phyloP scores from a whole-genome alignment of 805 yeast genomes.

The Schizosaccharomyces lindneri region DNA sequence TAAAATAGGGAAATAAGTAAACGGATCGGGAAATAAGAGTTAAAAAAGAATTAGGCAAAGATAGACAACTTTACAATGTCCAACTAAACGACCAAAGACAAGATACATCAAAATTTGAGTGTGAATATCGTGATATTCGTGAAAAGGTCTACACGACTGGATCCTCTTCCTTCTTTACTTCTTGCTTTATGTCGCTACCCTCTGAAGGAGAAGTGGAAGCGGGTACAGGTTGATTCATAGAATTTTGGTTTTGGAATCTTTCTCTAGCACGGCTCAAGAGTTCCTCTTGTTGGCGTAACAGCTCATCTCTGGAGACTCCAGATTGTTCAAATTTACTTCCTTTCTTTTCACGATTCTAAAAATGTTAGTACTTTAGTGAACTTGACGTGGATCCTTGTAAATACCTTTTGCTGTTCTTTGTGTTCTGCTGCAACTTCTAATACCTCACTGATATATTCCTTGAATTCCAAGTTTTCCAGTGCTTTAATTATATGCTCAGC shows the following conservation, averaged over 20 bases:
- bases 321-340: constrained; percentile 82
- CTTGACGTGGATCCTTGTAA: neutral
- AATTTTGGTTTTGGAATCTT: constrained; percentile 20
- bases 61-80: too few relatives aligned
- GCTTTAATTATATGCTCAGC: constrained; percentile 90
- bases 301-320: constrained; percentile 78
- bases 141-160: too few relatives aligned
- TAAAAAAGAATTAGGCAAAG: too few relatives aligned
- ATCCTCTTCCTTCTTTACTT: too few relatives aligned
- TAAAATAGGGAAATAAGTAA: too few relatives aligned
- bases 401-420: constrained; percentile 55
- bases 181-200: too few relatives aligned
- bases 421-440: constrained; percentile 63
- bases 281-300: constrained; percentile 77
- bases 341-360: constrained; percentile 47
- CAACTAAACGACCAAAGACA: too few relatives aligned
- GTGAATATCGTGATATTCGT: too few relatives aligned
- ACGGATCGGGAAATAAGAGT: too few relatives aligned
- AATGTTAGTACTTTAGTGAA: neutral
- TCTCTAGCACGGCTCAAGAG: constrained; percentile 58
- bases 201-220: too few relatives aligned
- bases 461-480: constrained; percentile 62
- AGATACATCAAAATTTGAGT: too few relatives aligned
- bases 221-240: too few relatives aligned
- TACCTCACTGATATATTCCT: constrained; percentile 58